Base-by-base conservation (phyloP, 106 monocot species). In the Dioscorea alata region DNA sequence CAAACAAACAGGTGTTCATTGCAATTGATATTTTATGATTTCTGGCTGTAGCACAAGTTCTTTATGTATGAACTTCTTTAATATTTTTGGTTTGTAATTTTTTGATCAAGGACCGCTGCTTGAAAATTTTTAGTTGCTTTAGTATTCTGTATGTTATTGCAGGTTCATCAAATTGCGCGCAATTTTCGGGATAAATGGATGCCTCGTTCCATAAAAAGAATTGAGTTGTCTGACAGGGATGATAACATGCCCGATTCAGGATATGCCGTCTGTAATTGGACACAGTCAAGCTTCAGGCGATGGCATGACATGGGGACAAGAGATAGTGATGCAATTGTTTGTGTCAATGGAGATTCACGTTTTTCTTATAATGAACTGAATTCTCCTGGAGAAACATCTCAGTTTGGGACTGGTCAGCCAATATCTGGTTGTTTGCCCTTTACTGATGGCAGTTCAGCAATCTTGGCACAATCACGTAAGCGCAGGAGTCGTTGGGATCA, bases 401-500 rank as follows among this genome's bases (percentile, higher is more conserved):
- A 21, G 9, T 54, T 42, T 48, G 34, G 22, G 17, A 17, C 67
- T 18, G 58, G 50, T 66, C 58, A 81, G 18, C 57, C 31, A 19
- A 59, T 71, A 15, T 65, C 67, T 10, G 56, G 17, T 61, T 62
- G 62, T 52, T 50, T 24, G 21, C 60, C 73, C 2, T 17, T 56
- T 0, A 64, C 31, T 67, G 63, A 82, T 64, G 71, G 49, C 28
- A 64, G 52, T 57, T 9, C 73, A 23, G 35, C 50, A 18, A 70
- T 5, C 59, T 58, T 49, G 9, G 33, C 33, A 22, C 78, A 60
- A 35, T 60, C 58, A 17, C 74, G 84, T 8, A 97, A 92, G 62
- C 84, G 97, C 13, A 92, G 83, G 78, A 92, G 76, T 70, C 70
- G 89, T 49, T 92, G 97, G 97, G 92, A 92, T 74, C 79, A 69